These are phyloP conservation scores for Penicillium nordicum DNA, from an alignment of 2,329 filamentous ascomycete genomes.

Conservation along the genomic window DNA sequence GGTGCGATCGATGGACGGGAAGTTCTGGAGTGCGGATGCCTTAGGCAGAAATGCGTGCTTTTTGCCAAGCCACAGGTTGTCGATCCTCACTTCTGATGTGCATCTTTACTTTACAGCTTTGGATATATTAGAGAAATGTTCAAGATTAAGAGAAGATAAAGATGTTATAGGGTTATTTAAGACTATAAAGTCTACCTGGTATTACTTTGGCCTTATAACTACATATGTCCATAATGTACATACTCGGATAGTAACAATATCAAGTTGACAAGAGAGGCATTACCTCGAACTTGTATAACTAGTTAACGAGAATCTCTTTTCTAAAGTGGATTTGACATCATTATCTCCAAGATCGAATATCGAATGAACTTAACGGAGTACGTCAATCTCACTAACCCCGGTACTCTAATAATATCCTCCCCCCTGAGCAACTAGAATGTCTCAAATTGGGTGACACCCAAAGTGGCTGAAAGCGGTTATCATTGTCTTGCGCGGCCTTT, in stretches of 20 bases:
- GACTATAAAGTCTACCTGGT: background rate
- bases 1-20: conserved; percentile 10
- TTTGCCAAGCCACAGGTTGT: conserved; percentile 9
- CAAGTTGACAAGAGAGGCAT: background rate
- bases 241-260: background rate
- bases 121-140: background rate
- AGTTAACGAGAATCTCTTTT: background rate
- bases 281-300: background rate
- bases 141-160: too few species aligned
- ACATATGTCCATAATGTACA: background rate
- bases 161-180: background rate
- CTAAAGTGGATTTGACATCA: background rate
- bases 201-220: background rate
- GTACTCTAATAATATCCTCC: background rate
- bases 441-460: conserved; percentile 17
- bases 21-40: conserved; percentile 20
- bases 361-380: background rate
- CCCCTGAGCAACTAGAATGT: conserved; percentile 12
- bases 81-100: conserved; percentile 7
- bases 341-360: background rate
- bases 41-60: conserved; percentile 8
- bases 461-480: conserved; percentile 23
- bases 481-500: conserved; percentile 22
- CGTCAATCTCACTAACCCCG: background rate
- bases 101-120: background rate